Percentiles rank a stretch among this genome's conserved stretches.
phyloP scores from a whole-genome alignment of 2,329 filamentous ascomycete species.

The Cucurbitaria berberidis region DNA sequence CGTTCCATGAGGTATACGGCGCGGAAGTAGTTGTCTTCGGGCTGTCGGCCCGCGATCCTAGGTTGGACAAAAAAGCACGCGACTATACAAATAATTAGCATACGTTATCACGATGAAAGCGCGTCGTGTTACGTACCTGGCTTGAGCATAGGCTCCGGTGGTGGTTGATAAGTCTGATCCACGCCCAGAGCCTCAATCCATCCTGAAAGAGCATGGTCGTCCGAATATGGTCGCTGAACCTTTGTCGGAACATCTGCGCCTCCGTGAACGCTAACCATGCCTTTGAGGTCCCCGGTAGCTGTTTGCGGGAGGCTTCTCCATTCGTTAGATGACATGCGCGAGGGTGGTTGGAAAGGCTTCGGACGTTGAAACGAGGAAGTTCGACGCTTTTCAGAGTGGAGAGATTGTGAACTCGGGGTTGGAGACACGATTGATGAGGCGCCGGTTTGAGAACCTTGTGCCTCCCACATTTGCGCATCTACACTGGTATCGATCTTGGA shows the following conservation, averaged over 20 bases:
- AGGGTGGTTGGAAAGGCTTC: slow-evolving; percentile 51
- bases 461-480: slow-evolving; percentile 56
- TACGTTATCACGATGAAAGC: neutral
- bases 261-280: slow-evolving; percentile 50
- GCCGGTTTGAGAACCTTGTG: slow-evolving; percentile 60
- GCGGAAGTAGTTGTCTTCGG: slow-evolving; percentile 72
- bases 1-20: slow-evolving; percentile 85
- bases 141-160: slow-evolving; percentile 72
- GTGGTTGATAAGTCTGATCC: slow-evolving; percentile 83
- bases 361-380: slow-evolving; percentile 54
- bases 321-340: slow-evolving; percentile 55
- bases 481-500: slow-evolving; percentile 56
- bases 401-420: slow-evolving; percentile 55
- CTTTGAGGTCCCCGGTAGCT: slow-evolving; percentile 57
- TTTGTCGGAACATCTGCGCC: slow-evolving; percentile 62
- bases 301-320: slow-evolving; percentile 67
- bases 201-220: slow-evolving; percentile 70
- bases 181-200: slow-evolving; percentile 93
- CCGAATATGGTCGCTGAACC: slow-evolving; percentile 62
- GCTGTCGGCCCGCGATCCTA: slow-evolving; percentile 56
- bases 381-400: slow-evolving; percentile 50
- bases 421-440: slow-evolving; percentile 61
- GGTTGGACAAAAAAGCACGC: slow-evolving; percentile 86
- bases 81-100: slow-evolving; percentile 58
- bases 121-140: slow-evolving; percentile 56